Evolutionary conservation across 176 grass and related monocot genomes (phyloP).

Genomic region (Eragrostis nindensis): DNA sequence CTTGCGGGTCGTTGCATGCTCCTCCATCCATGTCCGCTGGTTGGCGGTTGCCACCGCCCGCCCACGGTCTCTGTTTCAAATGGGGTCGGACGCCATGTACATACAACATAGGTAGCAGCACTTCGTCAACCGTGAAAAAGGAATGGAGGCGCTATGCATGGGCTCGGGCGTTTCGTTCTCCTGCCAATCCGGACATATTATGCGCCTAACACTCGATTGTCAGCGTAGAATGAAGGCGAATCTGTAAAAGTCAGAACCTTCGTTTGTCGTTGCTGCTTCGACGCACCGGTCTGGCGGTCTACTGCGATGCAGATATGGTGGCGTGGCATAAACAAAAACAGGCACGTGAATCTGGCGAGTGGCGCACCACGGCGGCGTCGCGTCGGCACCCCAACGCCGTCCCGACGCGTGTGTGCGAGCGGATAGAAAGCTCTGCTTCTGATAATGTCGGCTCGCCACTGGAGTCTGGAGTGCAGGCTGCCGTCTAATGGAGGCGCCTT

Average conservation of each 20-base stretch:
- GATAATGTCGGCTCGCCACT: slow-evolving; percentile 21
- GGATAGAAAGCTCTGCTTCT: background rate
- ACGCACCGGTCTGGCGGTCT: background rate
- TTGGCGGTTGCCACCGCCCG: background rate
- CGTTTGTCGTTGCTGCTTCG: background rate
- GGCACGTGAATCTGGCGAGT: background rate
- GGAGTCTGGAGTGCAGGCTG: too few species aligned
- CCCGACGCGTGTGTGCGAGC: background rate
- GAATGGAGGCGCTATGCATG: background rate
- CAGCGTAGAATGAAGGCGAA: background rate
- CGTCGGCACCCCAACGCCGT: background rate
- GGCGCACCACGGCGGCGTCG: background rate
- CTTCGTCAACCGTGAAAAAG: background rate
- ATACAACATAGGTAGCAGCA: slow-evolving; percentile 13
- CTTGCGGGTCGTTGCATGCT: slow-evolving; percentile 20
- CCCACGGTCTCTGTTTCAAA: background rate
- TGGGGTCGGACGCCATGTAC: background rate
- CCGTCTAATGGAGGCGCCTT: background rate
- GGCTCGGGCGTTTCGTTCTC: too few species aligned
- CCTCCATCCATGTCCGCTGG: background rate
- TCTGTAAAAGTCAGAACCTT: background rate
- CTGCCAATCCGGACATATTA: too few species aligned
- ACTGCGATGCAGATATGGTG: background rate
- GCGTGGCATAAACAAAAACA: background rate
- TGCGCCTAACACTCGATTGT: too few species aligned